Base-by-base conservation (phyloP, 495 filamentous ascomycete species). In the Penicillium lividum region DNA sequence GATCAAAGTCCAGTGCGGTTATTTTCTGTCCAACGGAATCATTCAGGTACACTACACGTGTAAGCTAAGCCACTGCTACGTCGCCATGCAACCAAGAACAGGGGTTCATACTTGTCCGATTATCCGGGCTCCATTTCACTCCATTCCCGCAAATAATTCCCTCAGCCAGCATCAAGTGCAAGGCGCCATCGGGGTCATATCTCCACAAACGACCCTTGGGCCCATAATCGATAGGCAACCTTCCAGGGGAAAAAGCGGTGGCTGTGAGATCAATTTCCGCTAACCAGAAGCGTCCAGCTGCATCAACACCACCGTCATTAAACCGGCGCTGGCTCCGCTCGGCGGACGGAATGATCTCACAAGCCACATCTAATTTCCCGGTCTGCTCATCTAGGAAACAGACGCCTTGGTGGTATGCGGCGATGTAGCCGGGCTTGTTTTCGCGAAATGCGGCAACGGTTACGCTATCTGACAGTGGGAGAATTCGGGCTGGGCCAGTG, bases 61-160 rank as follows among this genome's bases (percentile, higher is more conserved):
- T 49, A 5, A 46, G 43, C 25, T 22, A 22, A 22, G 22, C 42
- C 38, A 15, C 38, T 40, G 38, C 38, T 5, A 40, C 38, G 38
- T 13, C n/a, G n/a, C 3, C 7, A 7, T 40, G n/a, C 38, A 4
- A 40, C 38, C 38, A 40, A n/a, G n/a, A 40, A 4, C 3, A 40
- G 28, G 28, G 11, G 27, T 4, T 9, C 3, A 52, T 38, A 67
- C 64, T 64, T 3, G 58, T 71, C 48, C 68, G 66, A 54, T 71
- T 71, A 56, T 74, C 68, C 22, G 62, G 65, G 59, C 69, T 74
- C 68, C 68, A 72, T 45, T 63, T 65, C 22, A 74, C 53, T 2
- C 71, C 68, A 60, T 74, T 74, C 13, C 69, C 68, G 53, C 65
- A 70, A 8, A 72, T 43, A 9, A 74, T 47, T 1, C 64, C 64